Percentiles rank a stretch among this genome's conserved stretches.
These are phyloP conservation scores for Ophiosphaerella korrae DNA, from an alignment of 2,329 filamentous ascomycete genomes.

Conservation along the genomic window DNA sequence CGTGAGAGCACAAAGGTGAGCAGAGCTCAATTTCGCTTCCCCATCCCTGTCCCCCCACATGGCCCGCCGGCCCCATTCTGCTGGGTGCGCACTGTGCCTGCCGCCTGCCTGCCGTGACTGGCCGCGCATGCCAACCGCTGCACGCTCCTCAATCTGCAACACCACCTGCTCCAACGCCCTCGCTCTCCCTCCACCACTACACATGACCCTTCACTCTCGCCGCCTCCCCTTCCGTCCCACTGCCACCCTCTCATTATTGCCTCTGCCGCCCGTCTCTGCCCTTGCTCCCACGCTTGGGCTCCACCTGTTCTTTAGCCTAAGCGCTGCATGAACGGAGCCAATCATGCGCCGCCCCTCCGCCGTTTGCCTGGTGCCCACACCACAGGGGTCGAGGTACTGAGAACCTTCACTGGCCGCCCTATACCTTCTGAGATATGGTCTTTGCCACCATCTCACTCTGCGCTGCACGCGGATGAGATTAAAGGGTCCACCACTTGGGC, in stretches of 20 bases:
- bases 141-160: conserved; percentile 37
- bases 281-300: conserved; percentile 10
- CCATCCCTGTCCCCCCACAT: conserved; percentile 43
- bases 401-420: conserved; percentile 38
- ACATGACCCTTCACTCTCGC: neutral
- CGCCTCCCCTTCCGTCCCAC: too few relatives aligned
- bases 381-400: conserved; percentile 17
- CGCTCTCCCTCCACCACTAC: conserved; percentile 3
- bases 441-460: conserved; percentile 14
- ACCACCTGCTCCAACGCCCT: conserved; percentile 31
- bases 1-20: conserved; percentile 36
- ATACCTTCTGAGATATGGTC: conserved; percentile 17
- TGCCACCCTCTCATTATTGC: neutral
- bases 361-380: conserved; percentile 25
- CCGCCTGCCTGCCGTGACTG: conserved; percentile 15
- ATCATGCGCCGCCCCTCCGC: conserved; percentile 20
- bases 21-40: conserved; percentile 39
- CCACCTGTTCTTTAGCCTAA: conserved; percentile 27
- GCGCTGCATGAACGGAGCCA: conserved; percentile 29
- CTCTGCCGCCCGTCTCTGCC: neutral
- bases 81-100: conserved; percentile 1
- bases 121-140: conserved; percentile 29
- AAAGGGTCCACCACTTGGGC: conserved; percentile 34
- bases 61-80: conserved; percentile 12
- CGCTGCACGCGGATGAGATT: conserved; percentile 33